Percentiles rank a stretch among this genome's conserved stretches.
Evolutionary conservation across 192 early-diverging fungal species (phyloP).

Genomic region (Podila epicladia): DNA sequence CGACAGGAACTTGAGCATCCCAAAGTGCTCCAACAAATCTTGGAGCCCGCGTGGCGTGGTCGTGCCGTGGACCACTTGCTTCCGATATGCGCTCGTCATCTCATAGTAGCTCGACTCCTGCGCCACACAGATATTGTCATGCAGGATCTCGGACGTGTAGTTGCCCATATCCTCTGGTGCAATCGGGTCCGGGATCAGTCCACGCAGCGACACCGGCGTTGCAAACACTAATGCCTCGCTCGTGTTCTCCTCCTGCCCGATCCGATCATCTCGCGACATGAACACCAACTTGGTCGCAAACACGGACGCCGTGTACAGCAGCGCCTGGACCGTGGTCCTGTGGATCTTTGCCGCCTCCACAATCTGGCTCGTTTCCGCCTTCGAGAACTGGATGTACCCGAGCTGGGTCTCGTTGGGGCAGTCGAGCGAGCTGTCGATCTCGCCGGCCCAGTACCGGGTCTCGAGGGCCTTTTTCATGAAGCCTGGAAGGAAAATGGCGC

Average conservation of each 20-base stretch:
- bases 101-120: constrained; percentile 21
- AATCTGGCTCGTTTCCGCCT: constrained; percentile 4
- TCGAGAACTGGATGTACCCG: constrained; percentile 1
- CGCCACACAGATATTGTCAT: constrained; percentile 12
- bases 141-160: constrained; percentile 40
- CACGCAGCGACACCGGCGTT: constrained; percentile 35
- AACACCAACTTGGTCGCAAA: constrained; percentile 22
- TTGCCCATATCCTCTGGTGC: constrained; percentile 24
- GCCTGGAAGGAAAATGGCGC: constrained; percentile 21
- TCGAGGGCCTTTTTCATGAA: constrained; percentile 30
- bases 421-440: constrained; percentile 36
- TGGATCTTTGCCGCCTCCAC: constrained; percentile 4
- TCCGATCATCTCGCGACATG: not conserved
- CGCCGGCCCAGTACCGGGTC: constrained; percentile 43
- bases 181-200: constrained; percentile 12
- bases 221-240: constrained; percentile 32
- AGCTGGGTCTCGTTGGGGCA: constrained; percentile 27
- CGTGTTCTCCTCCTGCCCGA: not conserved
- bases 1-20: constrained; percentile 24
- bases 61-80: constrained; percentile 15
- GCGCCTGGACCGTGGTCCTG: constrained; percentile 33
- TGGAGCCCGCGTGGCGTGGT: constrained; percentile 20
- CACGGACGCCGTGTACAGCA: constrained; percentile 19
- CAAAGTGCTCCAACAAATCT: constrained; percentile 44
- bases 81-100: constrained; percentile 12